Evolutionary conservation across 495 filamentous ascomycete species (phyloP).

Genomic region (Tuber magnatum): DNA sequence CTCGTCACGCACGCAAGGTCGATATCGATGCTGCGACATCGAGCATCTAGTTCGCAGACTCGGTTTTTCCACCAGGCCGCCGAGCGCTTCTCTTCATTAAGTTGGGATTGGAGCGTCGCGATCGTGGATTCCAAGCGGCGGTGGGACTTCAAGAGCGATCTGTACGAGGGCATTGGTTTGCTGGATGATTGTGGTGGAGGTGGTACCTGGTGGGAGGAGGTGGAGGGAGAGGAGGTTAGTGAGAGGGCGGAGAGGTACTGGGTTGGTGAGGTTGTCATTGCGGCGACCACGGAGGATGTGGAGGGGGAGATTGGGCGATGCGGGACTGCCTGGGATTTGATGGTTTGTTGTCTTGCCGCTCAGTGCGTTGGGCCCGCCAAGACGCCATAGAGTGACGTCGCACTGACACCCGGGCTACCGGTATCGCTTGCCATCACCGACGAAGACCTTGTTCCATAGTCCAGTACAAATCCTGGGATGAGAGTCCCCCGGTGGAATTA

Average conservation of each 20-base stretch:
- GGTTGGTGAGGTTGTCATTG: neutral
- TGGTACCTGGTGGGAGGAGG: neutral
- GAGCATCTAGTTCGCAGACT: conserved; percentile 19
- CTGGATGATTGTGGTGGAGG: neutral
- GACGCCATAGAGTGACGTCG: neutral
- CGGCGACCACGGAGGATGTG: neutral
- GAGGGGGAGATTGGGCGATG: neutral
- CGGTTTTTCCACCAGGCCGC: conserved; percentile 31
- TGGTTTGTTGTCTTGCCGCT: neutral
- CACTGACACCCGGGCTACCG: neutral
- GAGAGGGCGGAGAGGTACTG: neutral
- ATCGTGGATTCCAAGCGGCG: conserved; percentile 27
- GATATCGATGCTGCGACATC: conserved; percentile 23
- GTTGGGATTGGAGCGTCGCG: neutral
- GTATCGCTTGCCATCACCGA: neutral
- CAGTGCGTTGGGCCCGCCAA: neutral
- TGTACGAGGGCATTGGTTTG: conserved; percentile 8
- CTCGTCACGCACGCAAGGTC: conserved; percentile 15
- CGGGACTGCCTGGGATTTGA: neutral
- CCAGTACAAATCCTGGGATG: neutral
- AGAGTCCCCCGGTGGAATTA: neutral
- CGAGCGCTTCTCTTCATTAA: conserved; percentile 25
- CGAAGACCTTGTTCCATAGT: neutral
- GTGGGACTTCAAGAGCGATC: conserved; percentile 25
- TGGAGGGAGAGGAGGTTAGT: neutral